These are phyloP conservation scores for Tilletiopsis washingtonensis DNA, from an alignment of 1,284 basidiomycete genomes.

Conservation along the genomic window DNA sequence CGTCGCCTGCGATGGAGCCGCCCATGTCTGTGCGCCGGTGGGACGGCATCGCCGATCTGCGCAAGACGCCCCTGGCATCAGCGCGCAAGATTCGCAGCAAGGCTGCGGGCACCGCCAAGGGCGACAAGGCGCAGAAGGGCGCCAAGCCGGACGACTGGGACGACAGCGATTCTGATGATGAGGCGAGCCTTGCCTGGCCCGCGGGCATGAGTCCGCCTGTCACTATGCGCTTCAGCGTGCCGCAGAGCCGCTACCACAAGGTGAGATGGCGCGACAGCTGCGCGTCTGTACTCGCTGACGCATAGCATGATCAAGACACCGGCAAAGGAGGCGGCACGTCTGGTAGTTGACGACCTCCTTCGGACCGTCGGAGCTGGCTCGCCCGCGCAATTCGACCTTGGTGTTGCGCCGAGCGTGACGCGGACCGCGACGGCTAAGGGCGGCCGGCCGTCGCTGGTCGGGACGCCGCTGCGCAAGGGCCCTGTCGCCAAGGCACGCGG, in stretches of 20 bases:
- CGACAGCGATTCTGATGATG: constrained; percentile 45
- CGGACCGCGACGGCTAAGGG: background rate
- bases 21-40: constrained; percentile 50
- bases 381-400: background rate
- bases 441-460: constrained; percentile 9
- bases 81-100: constrained; percentile 36
- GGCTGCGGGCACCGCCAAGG: constrained; percentile 51
- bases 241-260: constrained; percentile 59
- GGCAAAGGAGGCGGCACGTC: constrained; percentile 41
- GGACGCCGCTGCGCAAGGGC: constrained; percentile 23
- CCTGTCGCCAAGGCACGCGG: constrained; percentile 11
- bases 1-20: background rate
- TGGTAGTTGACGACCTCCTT: constrained; percentile 43
- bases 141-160: constrained; percentile 12
- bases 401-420: background rate
- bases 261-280: no score
- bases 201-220: constrained; percentile 75
- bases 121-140: constrained; percentile 8
- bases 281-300: no score
- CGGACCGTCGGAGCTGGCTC: constrained; percentile 28
- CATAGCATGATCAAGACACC: no score
- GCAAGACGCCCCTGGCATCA: constrained; percentile 54
- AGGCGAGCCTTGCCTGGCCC: constrained; percentile 51
- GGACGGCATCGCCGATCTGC: constrained; percentile 67
- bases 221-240: constrained; percentile 72